These are phyloP conservation scores for Coemansia sp. DNA, from an alignment of 192 early-diverging fungal genomes.

Conservation along the genomic window DNA sequence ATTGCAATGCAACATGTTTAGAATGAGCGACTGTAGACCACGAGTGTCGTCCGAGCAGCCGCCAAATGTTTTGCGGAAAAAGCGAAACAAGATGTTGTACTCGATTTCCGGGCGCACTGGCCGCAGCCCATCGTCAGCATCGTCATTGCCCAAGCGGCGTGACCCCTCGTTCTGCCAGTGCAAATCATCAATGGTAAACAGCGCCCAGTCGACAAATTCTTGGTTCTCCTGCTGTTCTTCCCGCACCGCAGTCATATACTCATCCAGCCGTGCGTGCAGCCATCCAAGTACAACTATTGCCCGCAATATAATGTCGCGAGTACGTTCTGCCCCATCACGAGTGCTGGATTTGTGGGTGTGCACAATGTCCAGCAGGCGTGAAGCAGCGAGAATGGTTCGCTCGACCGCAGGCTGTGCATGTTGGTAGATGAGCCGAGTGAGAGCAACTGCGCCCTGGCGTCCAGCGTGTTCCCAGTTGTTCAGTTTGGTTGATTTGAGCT, in stretches of 20 bases:
- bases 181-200: slow-evolving; percentile 35
- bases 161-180: slow-evolving; percentile 48
- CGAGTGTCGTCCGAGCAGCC: not conserved
- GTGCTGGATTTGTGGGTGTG: not conserved
- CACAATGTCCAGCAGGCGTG: slow-evolving; percentile 19
- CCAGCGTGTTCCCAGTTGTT: slow-evolving; percentile 43
- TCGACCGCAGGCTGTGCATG: slow-evolving; percentile 38
- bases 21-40: not conserved
- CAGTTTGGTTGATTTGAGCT: slow-evolving; percentile 31
- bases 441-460: slow-evolving; percentile 28
- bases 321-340: not conserved
- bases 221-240: slow-evolving; percentile 46
- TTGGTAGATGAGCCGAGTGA: slow-evolving; percentile 35
- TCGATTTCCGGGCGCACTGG: slow-evolving; percentile 38
- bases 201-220: slow-evolving; percentile 47
- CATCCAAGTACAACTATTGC: slow-evolving; percentile 33
- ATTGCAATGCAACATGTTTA: slow-evolving; percentile 3
- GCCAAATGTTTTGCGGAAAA: slow-evolving; percentile 35
- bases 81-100: slow-evolving; percentile 30
- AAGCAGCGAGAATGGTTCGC: slow-evolving; percentile 21
- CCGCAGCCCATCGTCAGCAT: slow-evolving; percentile 31
- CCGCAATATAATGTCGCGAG: slow-evolving; percentile 12
- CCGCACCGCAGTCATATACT: slow-evolving; percentile 19
- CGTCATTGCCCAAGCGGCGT: slow-evolving; percentile 17
- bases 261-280: slow-evolving; percentile 31